Percentiles rank a stretch among this genome's conserved stretches.
phyloP scores from a whole-genome alignment of 768 basidiomycete species.

The Grammothele lineata region DNA sequence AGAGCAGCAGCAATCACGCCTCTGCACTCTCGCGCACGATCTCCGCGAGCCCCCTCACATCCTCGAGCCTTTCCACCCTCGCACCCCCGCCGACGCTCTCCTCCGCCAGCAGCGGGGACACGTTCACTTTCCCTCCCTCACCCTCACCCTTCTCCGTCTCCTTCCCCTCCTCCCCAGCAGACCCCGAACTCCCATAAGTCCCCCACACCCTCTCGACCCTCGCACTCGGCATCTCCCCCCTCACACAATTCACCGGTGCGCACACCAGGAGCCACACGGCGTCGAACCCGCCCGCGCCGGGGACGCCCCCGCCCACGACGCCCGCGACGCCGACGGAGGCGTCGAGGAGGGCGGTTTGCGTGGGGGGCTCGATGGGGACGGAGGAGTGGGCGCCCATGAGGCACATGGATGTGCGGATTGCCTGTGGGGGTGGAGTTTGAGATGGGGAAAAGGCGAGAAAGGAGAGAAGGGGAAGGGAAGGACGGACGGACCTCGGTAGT shows the following conservation, averaged over 20 bases:
- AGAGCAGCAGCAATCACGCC: too few species aligned
- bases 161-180: too few species aligned
- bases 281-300: slow-evolving; percentile 97
- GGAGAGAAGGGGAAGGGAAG: too few species aligned
- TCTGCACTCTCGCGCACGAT: slow-evolving; percentile 16
- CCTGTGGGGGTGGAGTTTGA: slow-evolving; percentile 39
- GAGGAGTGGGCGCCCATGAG: slow-evolving; percentile 72
- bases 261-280: slow-evolving; percentile 92
- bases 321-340: slow-evolving; percentile 73
- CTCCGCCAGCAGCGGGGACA: slow-evolving; percentile 66
- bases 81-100: slow-evolving; percentile 69
- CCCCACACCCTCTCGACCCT: slow-evolving; percentile 70
- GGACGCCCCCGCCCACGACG: slow-evolving; percentile 92
- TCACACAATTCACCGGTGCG: slow-evolving; percentile 43
- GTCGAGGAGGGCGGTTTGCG: slow-evolving; percentile 83
- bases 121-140: slow-evolving; percentile 48
- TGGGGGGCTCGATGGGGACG: slow-evolving; percentile 87
- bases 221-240: slow-evolving; percentile 44
- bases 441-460: background rate
- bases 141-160: too few species aligned
- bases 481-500: slow-evolving; percentile 48
- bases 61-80: slow-evolving; percentile 54
- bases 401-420: slow-evolving; percentile 75
- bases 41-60: slow-evolving; percentile 50
- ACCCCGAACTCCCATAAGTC: slow-evolving; percentile 49